These are phyloP conservation scores for Metschnikowia similis DNA, from an alignment of 805 yeast genomes.

Conservation along the genomic window DNA sequence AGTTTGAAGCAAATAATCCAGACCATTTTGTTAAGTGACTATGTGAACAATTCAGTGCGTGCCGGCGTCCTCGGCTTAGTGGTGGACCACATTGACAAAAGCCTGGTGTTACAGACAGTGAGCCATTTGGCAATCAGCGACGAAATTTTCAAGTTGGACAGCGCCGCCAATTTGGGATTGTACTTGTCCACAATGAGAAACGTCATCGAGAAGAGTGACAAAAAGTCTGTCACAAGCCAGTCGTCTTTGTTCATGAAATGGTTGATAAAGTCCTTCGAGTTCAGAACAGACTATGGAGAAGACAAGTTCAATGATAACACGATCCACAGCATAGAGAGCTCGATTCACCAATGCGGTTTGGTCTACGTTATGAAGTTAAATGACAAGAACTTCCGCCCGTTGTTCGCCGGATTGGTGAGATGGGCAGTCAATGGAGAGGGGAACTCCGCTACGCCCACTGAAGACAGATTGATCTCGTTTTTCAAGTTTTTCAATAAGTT, in stretches of 20 bases:
- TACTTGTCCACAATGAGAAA: slow-evolving; percentile 64
- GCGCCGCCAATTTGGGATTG: slow-evolving; percentile 52
- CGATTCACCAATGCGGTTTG: slow-evolving; percentile 69
- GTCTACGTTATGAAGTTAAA: slow-evolving; percentile 83
- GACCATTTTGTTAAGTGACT: slow-evolving; percentile 52
- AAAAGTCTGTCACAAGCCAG: slow-evolving; percentile 69
- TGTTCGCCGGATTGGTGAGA: slow-evolving; percentile 77
- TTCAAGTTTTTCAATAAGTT: slow-evolving; percentile 82
- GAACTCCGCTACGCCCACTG: slow-evolving; percentile 32
- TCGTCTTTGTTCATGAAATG: slow-evolving; percentile 66
- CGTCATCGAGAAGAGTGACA: slow-evolving; percentile 62
- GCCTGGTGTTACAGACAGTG: slow-evolving; percentile 57
- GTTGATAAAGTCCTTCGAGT: slow-evolving; percentile 66
- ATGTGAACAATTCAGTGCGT: slow-evolving; percentile 57
- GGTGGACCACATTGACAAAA: slow-evolving; percentile 64
- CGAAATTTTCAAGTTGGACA: slow-evolving; percentile 30
- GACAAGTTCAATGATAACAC: slow-evolving; percentile 62
- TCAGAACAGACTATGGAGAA: slow-evolving; percentile 49
- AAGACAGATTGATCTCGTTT: slow-evolving; percentile 60
- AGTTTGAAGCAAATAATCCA: slow-evolving; percentile 59
- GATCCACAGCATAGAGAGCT: slow-evolving; percentile 73
- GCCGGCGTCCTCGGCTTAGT: slow-evolving; percentile 57
- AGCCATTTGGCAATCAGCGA: slow-evolving; percentile 55
- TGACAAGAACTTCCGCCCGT: slow-evolving; percentile 89
- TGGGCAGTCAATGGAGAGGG: slow-evolving; percentile 93